Evolutionary conservation across 495 filamentous ascomycete species (phyloP).

Genomic region (Talaromyces adpressus): DNA sequence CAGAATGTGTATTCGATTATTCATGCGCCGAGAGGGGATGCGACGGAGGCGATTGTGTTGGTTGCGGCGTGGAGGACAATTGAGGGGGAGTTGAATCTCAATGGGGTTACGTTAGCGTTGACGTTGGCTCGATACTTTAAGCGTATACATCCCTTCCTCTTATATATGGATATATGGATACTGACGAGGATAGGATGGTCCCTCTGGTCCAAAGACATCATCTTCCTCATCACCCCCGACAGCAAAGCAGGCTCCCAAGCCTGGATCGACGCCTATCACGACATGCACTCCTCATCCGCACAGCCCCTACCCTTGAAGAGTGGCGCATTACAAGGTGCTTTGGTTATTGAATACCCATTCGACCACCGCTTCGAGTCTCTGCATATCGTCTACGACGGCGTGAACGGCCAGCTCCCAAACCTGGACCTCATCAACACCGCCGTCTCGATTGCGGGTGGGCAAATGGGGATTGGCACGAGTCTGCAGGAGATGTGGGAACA

Average conservation of each 20-base stretch:
- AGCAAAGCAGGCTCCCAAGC: constrained; percentile 88
- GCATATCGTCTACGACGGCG: constrained; percentile 90
- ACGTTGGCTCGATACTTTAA: constrained; percentile 93
- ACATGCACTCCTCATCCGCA: constrained; percentile 65
- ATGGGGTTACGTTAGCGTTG: constrained; percentile 77
- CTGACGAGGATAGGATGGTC: constrained; percentile 65
- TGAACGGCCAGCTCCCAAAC: constrained; percentile 94
- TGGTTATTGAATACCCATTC: constrained; percentile 89
- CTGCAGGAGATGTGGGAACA: constrained; percentile 87
- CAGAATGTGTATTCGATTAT: constrained; percentile 93
- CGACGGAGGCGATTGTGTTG: constrained; percentile 95
- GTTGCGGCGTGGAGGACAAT: constrained; percentile 85
- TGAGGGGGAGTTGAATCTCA: constrained; percentile 71
- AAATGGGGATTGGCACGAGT: constrained; percentile 80
- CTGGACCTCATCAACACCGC: constrained; percentile 93
- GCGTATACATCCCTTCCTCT: constrained; percentile 34
- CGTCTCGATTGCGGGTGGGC: constrained; percentile 76
- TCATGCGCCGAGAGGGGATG: constrained; percentile 92
- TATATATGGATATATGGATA: background rate
- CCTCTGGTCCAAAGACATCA: constrained; percentile 97
- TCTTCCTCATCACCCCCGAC: constrained; percentile 82
- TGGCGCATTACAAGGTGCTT: constrained; percentile 83
- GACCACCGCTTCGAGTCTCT: constrained; percentile 75
- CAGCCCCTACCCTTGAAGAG: constrained; percentile 83
- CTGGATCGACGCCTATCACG: constrained; percentile 97